These are phyloP conservation scores for Amaranthus palmeri DNA, from an alignment of 148 eudicot genomes.

Conservation along the genomic window DNA sequence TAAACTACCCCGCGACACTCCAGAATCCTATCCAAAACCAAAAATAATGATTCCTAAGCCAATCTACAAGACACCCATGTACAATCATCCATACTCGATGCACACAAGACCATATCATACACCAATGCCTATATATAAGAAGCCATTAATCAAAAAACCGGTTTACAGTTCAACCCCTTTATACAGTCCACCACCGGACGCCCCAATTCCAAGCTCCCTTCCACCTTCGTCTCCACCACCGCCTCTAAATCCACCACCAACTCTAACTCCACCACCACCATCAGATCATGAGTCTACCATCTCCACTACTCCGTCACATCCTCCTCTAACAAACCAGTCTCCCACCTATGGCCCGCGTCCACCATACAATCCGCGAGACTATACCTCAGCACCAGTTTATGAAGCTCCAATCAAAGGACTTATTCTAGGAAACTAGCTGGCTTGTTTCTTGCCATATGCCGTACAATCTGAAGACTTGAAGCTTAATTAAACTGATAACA, in stretches of 20 bases:
- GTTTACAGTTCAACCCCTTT: not conserved
- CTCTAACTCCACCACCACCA: not conserved
- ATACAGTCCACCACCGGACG: not conserved
- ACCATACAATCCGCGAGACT: slow-evolving; percentile 12
- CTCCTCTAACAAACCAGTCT: not conserved
- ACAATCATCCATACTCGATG: slow-evolving; percentile 5
- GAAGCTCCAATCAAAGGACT: not conserved
- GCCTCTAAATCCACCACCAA: not conserved
- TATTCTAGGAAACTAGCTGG: not conserved
- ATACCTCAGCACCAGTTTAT: slow-evolving; percentile 9
- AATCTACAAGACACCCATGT: not conserved
- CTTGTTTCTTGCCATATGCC: not conserved
- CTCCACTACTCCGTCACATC: not conserved
- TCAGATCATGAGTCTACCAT: not conserved
- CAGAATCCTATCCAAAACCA: slow-evolving; percentile 2
- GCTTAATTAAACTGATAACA: no score
- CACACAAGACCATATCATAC: not conserved
- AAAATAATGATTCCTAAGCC: slow-evolving; percentile 1
- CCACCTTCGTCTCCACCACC: not conserved
- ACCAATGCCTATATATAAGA: slow-evolving; percentile 12
- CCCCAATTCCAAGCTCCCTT: not conserved
- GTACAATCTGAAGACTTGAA: no score
- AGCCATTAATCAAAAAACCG: slow-evolving; percentile 12
- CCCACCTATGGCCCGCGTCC: slow-evolving; percentile 4
- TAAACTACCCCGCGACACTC: not conserved